Conservation (phyloP, 345 rosid genomes). For the Sonneratia caseolaris region DNA sequence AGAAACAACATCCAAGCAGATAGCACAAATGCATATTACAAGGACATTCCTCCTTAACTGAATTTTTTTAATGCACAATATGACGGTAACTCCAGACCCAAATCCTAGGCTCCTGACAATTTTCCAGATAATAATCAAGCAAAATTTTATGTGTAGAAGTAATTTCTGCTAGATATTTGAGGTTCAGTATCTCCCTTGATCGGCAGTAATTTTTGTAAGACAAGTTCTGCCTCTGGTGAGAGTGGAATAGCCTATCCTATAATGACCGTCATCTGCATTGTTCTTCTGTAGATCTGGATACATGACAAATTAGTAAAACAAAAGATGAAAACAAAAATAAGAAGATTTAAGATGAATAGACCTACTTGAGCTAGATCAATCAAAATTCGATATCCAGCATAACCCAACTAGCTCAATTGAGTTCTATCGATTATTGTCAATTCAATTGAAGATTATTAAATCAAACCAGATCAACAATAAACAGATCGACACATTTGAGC, state of each 20-base stretch:
- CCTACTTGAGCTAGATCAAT: not conserved
- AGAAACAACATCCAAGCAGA: not conserved
- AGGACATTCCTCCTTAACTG: not conserved
- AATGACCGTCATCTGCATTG: not conserved
- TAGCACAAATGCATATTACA: not conserved
- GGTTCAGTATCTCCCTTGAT: not conserved
- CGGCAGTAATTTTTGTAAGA: not conserved
- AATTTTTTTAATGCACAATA: not conserved
- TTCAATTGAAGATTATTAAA: not conserved
- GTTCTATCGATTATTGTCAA: not conserved
- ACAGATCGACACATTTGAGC: conserved; percentile 18
- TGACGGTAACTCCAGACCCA: not conserved
- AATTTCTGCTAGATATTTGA: not conserved
- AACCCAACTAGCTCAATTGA: not conserved
- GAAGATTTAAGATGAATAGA: not conserved
- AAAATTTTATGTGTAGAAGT: not conserved
- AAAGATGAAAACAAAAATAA: not conserved
- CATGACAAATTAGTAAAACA: not conserved
- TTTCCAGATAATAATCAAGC: not conserved
- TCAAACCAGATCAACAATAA: not conserved
- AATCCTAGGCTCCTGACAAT: not conserved
- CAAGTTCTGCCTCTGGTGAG: not conserved
- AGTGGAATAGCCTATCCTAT: not conserved
- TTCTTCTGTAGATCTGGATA: not conserved
- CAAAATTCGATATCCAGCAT: not conserved